Base-by-base conservation (phyloP, 305 asterid species). In the Rubia balearica region DNA sequence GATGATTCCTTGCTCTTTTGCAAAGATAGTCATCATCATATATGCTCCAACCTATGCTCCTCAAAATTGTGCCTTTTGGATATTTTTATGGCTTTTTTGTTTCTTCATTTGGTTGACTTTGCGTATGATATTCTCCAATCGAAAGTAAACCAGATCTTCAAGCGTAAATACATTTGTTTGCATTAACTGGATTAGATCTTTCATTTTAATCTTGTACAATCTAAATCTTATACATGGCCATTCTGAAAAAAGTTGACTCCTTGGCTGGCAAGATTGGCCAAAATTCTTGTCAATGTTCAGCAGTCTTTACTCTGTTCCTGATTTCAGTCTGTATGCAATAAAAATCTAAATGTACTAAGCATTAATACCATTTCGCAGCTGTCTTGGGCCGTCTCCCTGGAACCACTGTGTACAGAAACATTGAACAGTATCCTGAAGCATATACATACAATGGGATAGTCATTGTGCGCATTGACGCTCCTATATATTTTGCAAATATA, bases 341-440 rank as follows among this genome's bases (percentile, higher is more conserved):
- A 33, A 61, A 19, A 45, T 33, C 14, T 33, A 55, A 62, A 8
- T 73, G 6, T 67, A 30, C 53, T 38, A 13, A 45, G 69, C 55
- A 40, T 13, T 30, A 70, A 27, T 9, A 38, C 13, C 76, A 22
- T 73, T 75, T 61, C 74, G 82, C 92, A 94, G 98, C 99, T 82
- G 84, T 84, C 78, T 86, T 94, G 86, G 98, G 99, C 30, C 96
- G 99, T 64, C 87, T 94, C 79, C 99, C 99, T 75, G 99, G 98
- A 53, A 94, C 99, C 41, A 94, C 99, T 33, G 83, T 94, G 69
- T 94, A 94, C 65, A 84, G 99, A 81, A 94, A 94, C 80, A 80
- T 79, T 72, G 89, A 88, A 80, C 99, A 94, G 81, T 94, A 94
- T 82, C 99, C 98, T 45, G 99, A 94, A 81, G 91, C 99, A 60